Base-by-base conservation (phyloP, 257 asterid genomes). In the Solanum chiquidenum region DNA sequence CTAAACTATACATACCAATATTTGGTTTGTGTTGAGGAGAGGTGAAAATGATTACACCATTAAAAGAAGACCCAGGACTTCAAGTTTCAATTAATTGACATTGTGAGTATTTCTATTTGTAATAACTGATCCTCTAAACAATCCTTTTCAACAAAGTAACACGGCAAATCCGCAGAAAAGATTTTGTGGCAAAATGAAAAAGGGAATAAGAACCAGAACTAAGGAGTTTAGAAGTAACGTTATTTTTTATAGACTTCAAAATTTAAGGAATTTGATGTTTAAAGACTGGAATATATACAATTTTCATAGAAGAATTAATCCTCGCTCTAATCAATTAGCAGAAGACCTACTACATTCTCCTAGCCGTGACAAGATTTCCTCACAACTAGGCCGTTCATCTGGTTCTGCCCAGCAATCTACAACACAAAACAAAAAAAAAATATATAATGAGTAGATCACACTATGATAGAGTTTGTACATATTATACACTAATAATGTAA, bases 361-460 rank as follows among this genome's bases (percentile, higher is more conserved):
- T 75, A 95, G 91, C 92, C 97, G 96, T 1, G 93, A 83, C 13
- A 95, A 94, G 89, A 96, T 91, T 91, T 95, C 96, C 87, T 86
- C 92, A 91, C 97, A 93, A 92, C 87, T 90, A 3, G 99, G 99
- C 83, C 98, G 93, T 89, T 93, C 98, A 86, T 95, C 95, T 62
- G 98, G 97, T 85, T 90, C 96, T 9, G 93, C 96, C 99, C 99
- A 96, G 88, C 99, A 96, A 90, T 96, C 99, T 96, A 90, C 60
- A 88, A 88, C 58, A n/a, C 89, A 55, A 35, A 85, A 74, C 10
- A 42, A 1, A 9, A 14, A n/a, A 42, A 7, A n/a, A 13, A 42
- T 42, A 27, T 58, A 58, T 58, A 58, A 34, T n/a, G 49, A 77
- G 12, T 34, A 77, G 37, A 42, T 25, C 62, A 77, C 12, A 4